A percentile compares a stretch with the other conserved stretches of the same genome.
These are phyloP conservation scores for Epichloe sibirici DNA, from an alignment of 2,329 filamentous ascomycete species.

Conservation along the genomic window DNA sequence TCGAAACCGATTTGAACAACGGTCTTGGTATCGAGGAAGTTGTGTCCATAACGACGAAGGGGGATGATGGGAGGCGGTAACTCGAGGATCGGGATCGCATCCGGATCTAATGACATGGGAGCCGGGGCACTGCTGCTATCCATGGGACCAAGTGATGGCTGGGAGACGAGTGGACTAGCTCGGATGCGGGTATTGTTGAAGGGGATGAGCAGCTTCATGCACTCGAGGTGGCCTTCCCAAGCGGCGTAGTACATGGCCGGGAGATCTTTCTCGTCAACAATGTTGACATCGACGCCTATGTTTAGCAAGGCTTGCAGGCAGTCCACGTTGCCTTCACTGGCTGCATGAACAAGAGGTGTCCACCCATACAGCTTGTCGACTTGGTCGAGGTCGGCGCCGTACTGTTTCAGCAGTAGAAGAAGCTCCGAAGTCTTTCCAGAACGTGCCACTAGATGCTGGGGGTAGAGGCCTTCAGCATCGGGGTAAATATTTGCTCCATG, in stretches of 20 bases:
- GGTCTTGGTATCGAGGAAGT: slow-evolving; percentile 95
- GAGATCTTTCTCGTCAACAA: slow-evolving; percentile 82
- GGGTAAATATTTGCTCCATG: slow-evolving; percentile 74
- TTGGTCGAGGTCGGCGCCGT: slow-evolving; percentile 84
- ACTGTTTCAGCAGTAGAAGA: slow-evolving; percentile 66
- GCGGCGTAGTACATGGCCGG: slow-evolving; percentile 97
- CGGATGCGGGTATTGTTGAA: slow-evolving; percentile 36
- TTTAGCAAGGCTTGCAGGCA: slow-evolving; percentile 75
- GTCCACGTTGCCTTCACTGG: slow-evolving; percentile 86
- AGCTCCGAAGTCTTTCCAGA: slow-evolving; percentile 74
- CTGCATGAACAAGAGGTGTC: slow-evolving; percentile 93
- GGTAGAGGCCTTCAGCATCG: slow-evolving; percentile 90
- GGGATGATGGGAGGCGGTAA: slow-evolving; percentile 94
- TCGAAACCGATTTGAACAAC: slow-evolving; percentile 90
- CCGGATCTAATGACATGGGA: slow-evolving; percentile 60
- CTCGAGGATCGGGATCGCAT: slow-evolving; percentile 84
- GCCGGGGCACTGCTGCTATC: slow-evolving; percentile 38
- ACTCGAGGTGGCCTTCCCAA: slow-evolving; percentile 92
- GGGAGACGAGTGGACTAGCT: slow-evolving; percentile 32
- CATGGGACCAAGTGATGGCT: slow-evolving; percentile 31
- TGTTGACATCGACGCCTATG: slow-evolving; percentile 63
- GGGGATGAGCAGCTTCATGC: slow-evolving; percentile 75
- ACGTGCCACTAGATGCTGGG: slow-evolving; percentile 90
- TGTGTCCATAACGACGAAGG: slow-evolving; percentile 87
- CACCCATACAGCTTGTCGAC: slow-evolving; percentile 93